Base-by-base conservation (phyloP, 192 early-diverging fungal species). In the Phlyctochytrium arcticum region DNA sequence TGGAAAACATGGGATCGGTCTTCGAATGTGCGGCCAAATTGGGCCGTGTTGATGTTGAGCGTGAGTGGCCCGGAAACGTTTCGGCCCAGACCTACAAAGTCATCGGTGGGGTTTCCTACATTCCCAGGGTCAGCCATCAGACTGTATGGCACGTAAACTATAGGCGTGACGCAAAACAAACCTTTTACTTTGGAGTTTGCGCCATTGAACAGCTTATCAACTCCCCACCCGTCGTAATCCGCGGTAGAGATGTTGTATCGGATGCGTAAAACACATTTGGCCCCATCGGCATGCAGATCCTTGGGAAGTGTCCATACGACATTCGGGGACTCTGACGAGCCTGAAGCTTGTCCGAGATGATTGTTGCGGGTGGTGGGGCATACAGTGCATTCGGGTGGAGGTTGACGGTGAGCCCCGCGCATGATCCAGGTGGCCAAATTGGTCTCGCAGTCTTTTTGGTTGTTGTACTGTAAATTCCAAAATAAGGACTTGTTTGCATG, bases 41-140 rank as follows among this genome's bases (percentile, higher is more conserved):
- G 74, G 4, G 74, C 65, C 26, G 74, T 76, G 57, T 76, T 70
- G 65, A 76, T 39, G 37, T 68, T 70, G 31, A 76, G 47, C 33
- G 58, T 54, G 29, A 76, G 26, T 5, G 74, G 70, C 12, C 71
- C 74, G n/a, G 74, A 69, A 3, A 70, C 60, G 51, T 70, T 70
- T 5, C 47, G 59, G 5, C 69, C 73, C 17, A 68, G 49, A 8
- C 67, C 67, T 49, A 68, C 71, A 55, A 74, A 76, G 49, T 74
- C 65, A 15, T 27, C 42, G 15, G 44, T 51, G 15, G 74, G 74
- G 44, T 76, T 75, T 0, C 34, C 50, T 70, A 33, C 39, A 0
- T 19, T 19, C 12, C 12, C 39, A 44, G 0, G 12, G n/a, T n/a
- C n/a, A n/a, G n/a, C n/a, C n/a, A n/a, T n/a, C n/a, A n/a, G n/a